Evolutionary conservation across 2,329 filamentous ascomycete genomes (phyloP).

Genomic region (Aotearoamyces nothofagi): DNA sequence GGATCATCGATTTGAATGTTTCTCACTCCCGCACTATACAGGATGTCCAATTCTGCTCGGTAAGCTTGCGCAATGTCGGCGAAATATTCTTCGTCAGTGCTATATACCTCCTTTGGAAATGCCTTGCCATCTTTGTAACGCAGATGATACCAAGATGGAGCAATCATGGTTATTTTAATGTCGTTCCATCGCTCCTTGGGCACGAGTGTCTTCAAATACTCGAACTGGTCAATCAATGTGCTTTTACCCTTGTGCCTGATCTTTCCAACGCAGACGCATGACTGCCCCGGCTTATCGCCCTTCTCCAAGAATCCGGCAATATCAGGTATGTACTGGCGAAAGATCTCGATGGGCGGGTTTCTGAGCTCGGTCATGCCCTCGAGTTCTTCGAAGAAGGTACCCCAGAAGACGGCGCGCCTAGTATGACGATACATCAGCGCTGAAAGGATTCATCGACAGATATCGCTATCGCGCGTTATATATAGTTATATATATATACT

Average conservation of each 20-base stretch:
- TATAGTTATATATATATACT: no score
- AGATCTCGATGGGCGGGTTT: conserved; percentile 22
- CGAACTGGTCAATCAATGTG: conserved; percentile 26
- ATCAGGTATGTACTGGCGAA: conserved; percentile 24
- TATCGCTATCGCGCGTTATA: no score
- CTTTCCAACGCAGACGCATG: conserved; percentile 29
- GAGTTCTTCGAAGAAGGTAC: conserved; percentile 14
- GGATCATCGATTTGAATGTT: conserved; percentile 42
- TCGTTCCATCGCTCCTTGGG: conserved; percentile 47
- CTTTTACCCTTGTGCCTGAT: conserved; percentile 30
- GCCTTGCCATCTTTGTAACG: conserved; percentile 37
- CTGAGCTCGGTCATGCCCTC: conserved; percentile 15
- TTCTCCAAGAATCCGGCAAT: conserved; percentile 27
- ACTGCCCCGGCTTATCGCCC: conserved; percentile 30
- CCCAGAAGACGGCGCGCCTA: conserved; percentile 15
- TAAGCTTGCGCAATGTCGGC: conserved; percentile 37
- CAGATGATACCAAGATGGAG: conserved; percentile 57
- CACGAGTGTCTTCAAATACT: conserved; percentile 43
- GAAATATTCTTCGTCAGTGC: conserved; percentile 37
- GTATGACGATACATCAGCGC: conserved; percentile 2
- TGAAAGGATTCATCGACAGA: no score
- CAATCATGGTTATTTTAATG: conserved; percentile 54
- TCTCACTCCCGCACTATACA: conserved; percentile 36
- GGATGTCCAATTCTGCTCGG: conserved; percentile 33
- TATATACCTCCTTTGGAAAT: conserved; percentile 34